phyloP scores from a whole-genome alignment of 768 basidiomycete genomes.

The Cantharellus cinnabarinus region DNA sequence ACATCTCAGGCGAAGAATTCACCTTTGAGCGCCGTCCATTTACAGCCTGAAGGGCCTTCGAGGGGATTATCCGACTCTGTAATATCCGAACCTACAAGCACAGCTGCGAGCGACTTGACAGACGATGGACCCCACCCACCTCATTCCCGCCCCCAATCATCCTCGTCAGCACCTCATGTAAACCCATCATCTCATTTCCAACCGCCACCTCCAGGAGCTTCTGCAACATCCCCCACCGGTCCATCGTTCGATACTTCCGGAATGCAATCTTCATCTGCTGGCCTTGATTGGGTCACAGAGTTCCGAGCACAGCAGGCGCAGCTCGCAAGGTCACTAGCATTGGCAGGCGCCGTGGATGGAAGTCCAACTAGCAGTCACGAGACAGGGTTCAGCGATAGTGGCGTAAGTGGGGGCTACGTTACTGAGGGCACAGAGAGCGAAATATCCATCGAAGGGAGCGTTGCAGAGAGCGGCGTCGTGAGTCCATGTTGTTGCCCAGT shows the following conservation, averaged over 20 bases:
- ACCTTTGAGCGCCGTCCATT: background rate
- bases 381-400: background rate
- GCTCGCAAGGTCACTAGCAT: background rate
- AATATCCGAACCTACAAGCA: background rate
- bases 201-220: background rate
- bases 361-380: background rate
- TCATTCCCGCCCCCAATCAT: too few relatives aligned
- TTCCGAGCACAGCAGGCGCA: background rate
- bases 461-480: background rate
- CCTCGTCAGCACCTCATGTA: background rate
- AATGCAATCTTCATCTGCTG: constrained; percentile 20
- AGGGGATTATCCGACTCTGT: background rate
- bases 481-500: background rate
- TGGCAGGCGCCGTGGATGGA: background rate
- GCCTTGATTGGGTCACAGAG: constrained; percentile 10
- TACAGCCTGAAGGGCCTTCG: too few relatives aligned
- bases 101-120: background rate
- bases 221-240: background rate
- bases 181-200: background rate
- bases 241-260: constrained; percentile 13
- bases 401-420: background rate
- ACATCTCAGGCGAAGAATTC: background rate
- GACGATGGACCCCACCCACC: background rate
- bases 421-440: background rate
- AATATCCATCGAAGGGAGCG: background rate